Base-by-base conservation (phyloP, 768 basidiomycete genomes). In the Mycena leptocephala region DNA sequence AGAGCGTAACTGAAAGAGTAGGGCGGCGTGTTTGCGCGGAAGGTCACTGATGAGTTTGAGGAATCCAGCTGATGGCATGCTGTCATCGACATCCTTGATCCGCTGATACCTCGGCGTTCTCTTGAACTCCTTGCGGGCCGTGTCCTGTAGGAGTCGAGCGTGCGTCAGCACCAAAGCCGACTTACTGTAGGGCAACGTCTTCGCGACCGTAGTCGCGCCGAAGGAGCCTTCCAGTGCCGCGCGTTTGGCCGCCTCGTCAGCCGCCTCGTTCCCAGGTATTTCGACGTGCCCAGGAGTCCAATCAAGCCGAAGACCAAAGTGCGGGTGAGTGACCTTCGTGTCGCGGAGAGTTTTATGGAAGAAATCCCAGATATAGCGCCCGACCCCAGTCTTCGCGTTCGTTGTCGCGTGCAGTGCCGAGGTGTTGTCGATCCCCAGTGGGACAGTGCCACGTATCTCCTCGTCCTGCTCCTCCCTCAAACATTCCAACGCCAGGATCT, bases 401-500 rank as follows among this genome's bases (percentile, higher is more conserved):
- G 24, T 46, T 7, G 62, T 64, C 20, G 62, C 43, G 10, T 14
- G n/a, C 2, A 63, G 39, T 7, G 61, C 61, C 16, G 61, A 22
- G 5, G 62, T 64, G 62, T 64, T 64, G 62, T 64, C 62, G 13
- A 64, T 3, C 2, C 62, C 62, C 24, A 64, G 20, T 2, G 62
- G 62, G 18, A 64, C 22, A 4, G 6, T 24, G 2, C 62, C 62
- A 0, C 24, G 5, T 2, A 64, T 30, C 26, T 22, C 3, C 18
- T 64, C 62, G 18, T 64, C 59, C 33, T 20, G 8, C 37, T 69
- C 67, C 53, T 26, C 53, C 16, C 53, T 26, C 18, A 69, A 26
- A 22, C 67, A 69, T 24, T 69, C 67, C 26, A 69, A 8, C 53
- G 53, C 67, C 67, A 69, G 26, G 0, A 58, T 11, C 55, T 56